Evolutionary conservation across 441 rosid species (phyloP).

Genomic region (Pelargonium fulgidum): DNA sequence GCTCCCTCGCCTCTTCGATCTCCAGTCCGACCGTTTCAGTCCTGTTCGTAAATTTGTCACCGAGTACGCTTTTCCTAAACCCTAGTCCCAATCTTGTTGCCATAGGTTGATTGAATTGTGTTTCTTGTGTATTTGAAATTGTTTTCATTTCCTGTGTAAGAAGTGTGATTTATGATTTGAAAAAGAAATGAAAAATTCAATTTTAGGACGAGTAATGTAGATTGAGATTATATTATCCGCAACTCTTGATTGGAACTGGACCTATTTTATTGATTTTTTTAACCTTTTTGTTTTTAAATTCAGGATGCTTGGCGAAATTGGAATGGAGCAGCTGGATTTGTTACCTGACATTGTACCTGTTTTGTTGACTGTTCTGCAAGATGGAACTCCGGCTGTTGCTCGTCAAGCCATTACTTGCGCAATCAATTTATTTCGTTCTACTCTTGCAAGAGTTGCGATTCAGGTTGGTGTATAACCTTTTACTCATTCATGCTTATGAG

Average conservation of each 20-base stretch:
- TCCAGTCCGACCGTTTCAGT: constrained; percentile 56
- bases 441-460: constrained; percentile 54
- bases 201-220: not conserved
- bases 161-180: not conserved
- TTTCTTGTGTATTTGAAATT: not conserved
- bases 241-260: not conserved
- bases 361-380: constrained; percentile 57
- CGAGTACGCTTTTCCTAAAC: constrained; percentile 44
- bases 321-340: constrained; percentile 60
- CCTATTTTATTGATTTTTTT: not conserved
- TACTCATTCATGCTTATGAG: not conserved
- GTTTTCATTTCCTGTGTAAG: not conserved
- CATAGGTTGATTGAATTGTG: not conserved
- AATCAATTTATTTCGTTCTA: constrained; percentile 53
- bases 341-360: constrained; percentile 75
- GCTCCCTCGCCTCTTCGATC: constrained; percentile 69
- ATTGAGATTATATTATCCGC: not conserved
- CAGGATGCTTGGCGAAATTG: constrained; percentile 85
- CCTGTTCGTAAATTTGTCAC: constrained; percentile 79
- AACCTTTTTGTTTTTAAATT: not conserved
- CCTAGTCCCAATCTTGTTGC: constrained; percentile 5
- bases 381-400: constrained; percentile 80
- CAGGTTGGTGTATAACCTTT: constrained; percentile 34
- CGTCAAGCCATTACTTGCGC: constrained; percentile 78
- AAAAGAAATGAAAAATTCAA: not conserved